Conservation (phyloP, 768 basidiomycete genomes). For the Crepidotus variabilis region DNA sequence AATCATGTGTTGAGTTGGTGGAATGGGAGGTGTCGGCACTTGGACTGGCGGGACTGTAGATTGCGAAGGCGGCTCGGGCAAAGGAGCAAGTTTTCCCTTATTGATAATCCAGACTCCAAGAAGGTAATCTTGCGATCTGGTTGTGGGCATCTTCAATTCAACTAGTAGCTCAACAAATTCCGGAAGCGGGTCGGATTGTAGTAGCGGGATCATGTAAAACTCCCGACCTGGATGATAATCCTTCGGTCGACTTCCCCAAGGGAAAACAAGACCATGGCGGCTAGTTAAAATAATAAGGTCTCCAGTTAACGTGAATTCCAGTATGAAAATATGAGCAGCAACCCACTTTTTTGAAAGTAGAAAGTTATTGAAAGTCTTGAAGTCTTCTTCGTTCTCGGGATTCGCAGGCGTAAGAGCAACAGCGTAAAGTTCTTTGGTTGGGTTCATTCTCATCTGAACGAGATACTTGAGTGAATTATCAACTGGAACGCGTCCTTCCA, state of each 20-base stretch:
- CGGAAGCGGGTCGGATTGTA: slow-evolving; percentile 62
- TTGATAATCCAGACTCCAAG: slow-evolving; percentile 84
- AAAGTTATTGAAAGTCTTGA: slow-evolving; percentile 61
- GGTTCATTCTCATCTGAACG: slow-evolving; percentile 71
- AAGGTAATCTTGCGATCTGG: slow-evolving; percentile 61
- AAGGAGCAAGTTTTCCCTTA: slow-evolving; percentile 70
- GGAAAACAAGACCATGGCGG: slow-evolving; percentile 83
- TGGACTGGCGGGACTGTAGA: slow-evolving; percentile 6
- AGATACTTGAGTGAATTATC: slow-evolving; percentile 77
- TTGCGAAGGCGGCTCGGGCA: slow-evolving; percentile 25
- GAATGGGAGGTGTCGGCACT: slow-evolving; percentile 3
- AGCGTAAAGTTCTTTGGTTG: slow-evolving; percentile 74
- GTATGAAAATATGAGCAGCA: neutral
- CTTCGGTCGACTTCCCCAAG: slow-evolving; percentile 76
- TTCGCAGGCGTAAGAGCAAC: slow-evolving; percentile 63
- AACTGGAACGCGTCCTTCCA: slow-evolving; percentile 82
- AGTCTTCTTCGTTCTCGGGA: slow-evolving; percentile 41
- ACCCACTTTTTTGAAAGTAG: slow-evolving; percentile 67
- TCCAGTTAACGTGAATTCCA: slow-evolving; percentile 8
- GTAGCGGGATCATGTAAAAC: slow-evolving; percentile 79
- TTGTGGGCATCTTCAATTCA: slow-evolving; percentile 63
- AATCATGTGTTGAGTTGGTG: slow-evolving; percentile 4
- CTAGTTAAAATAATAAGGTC: slow-evolving; percentile 35
- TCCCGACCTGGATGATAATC: slow-evolving; percentile 79
- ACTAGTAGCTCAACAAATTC: slow-evolving; percentile 86